A percentile compares a stretch with the other conserved stretches of the same genome.
phyloP scores from a whole-genome alignment of 495 filamentous ascomycete genomes.

The Daldinia decipiens region DNA sequence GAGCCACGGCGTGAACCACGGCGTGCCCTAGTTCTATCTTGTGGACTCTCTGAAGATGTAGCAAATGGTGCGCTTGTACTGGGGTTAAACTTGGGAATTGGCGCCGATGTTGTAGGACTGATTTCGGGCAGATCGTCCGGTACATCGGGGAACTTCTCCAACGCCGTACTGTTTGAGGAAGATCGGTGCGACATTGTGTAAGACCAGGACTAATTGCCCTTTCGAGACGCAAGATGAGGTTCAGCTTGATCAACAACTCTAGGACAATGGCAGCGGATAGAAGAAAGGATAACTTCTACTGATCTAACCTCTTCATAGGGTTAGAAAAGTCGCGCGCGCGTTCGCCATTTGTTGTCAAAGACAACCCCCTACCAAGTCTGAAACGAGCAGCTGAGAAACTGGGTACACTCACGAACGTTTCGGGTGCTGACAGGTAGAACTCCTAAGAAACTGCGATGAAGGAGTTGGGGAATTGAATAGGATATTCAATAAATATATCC shows the following conservation, averaged over 20 bases:
- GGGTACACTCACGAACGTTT: neutral
- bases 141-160: slow-evolving; percentile 35
- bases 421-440: neutral
- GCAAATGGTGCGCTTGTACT: slow-evolving; percentile 17
- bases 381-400: neutral
- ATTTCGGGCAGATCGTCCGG: slow-evolving; percentile 15
- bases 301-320: neutral
- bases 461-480: neutral
- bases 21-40: neutral
- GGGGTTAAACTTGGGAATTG: neutral
- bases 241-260: neutral
- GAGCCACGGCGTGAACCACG: neutral
- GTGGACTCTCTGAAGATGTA: neutral
- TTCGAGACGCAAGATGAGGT: neutral
- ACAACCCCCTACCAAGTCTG: slow-evolving; percentile 4
- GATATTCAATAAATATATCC: neutral
- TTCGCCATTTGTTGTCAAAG: neutral
- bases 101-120: neutral
- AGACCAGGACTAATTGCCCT: neutral
- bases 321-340: neutral
- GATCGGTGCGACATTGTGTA: slow-evolving; percentile 21
- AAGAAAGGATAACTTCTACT: neutral
- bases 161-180: slow-evolving; percentile 31
- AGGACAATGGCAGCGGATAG: neutral
- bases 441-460: neutral